A percentile compares a stretch with the other conserved stretches of the same genome.
Evolutionary conservation across 2,329 filamentous ascomycete species (phyloP).

Genomic region (Fusarium sp.): DNA sequence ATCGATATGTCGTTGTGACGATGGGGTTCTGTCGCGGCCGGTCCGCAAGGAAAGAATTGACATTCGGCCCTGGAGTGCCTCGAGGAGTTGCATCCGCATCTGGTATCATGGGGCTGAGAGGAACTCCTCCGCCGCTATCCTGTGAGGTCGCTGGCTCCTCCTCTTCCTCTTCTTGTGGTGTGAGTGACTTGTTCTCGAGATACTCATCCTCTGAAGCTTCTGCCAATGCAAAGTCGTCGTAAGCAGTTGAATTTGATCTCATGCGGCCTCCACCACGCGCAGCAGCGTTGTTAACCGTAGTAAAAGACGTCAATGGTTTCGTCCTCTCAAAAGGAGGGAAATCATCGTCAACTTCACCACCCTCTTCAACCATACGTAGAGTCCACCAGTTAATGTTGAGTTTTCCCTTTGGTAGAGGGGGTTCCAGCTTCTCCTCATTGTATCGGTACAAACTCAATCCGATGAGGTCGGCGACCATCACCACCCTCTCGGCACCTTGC

Average conservation of each 20-base stretch:
- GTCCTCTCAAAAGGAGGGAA: constrained; percentile 82
- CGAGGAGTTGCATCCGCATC: constrained; percentile 44
- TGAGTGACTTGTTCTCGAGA: constrained; percentile 74
- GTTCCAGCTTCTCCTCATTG: constrained; percentile 79
- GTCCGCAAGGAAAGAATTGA: constrained; percentile 45
- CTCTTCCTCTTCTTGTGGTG: constrained; percentile 72
- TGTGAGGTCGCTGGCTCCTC: constrained; percentile 41
- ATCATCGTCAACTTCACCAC: constrained; percentile 86
- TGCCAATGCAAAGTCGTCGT: constrained; percentile 85
- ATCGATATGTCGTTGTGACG: constrained; percentile 68
- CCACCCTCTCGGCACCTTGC: constrained; percentile 68
- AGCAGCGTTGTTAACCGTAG: constrained; percentile 84
- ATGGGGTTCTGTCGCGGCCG: constrained; percentile 67
- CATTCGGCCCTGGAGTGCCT: constrained; percentile 45
- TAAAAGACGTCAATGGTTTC: constrained; percentile 80
- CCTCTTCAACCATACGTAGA: constrained; percentile 84
- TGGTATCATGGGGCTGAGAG: constrained; percentile 46
- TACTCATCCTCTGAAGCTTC: constrained; percentile 76
- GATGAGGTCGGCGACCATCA: constrained; percentile 84
- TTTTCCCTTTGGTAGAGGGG: constrained; percentile 71
- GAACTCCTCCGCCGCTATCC: constrained; percentile 43
- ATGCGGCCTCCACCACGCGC: constrained; percentile 69
- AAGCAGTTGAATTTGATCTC: constrained; percentile 78
- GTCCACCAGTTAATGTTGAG: constrained; percentile 86
- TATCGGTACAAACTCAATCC: constrained; percentile 83